Conservation (phyloP, 371 early-diverging fungal genomes). For the Mucor lusitanicus region DNA sequence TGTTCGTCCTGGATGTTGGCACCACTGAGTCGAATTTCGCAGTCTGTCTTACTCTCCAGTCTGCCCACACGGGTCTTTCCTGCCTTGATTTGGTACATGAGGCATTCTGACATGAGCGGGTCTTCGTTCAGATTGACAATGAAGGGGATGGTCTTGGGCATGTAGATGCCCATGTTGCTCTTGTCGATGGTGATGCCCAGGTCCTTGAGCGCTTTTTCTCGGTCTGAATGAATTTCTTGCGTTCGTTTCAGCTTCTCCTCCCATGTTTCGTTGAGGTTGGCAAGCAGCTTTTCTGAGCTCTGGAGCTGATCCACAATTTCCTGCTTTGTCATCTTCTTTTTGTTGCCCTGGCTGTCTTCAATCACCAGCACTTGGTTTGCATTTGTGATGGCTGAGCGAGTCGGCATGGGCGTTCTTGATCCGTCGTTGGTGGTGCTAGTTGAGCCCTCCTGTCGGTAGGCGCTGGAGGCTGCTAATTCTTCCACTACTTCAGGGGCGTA, state of each 20-base stretch:
- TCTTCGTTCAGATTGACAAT: slow-evolving; percentile 91
- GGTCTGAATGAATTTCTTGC: slow-evolving; percentile 70
- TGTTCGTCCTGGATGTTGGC: slow-evolving; percentile 72
- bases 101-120: slow-evolving; percentile 88
- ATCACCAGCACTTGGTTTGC: slow-evolving; percentile 17
- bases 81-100: slow-evolving; percentile 83
- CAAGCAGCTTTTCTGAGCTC: slow-evolving; percentile 87
- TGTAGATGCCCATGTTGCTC: slow-evolving; percentile 76
- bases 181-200: slow-evolving; percentile 80
- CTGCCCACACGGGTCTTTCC: slow-evolving; percentile 79
- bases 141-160: slow-evolving; percentile 84
- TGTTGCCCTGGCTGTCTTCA: slow-evolving; percentile 45
- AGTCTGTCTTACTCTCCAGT: slow-evolving; percentile 30
- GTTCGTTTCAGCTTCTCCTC: slow-evolving; percentile 83
- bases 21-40: slow-evolving; percentile 78
- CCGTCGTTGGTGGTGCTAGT: not conserved
- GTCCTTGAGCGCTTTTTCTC: slow-evolving; percentile 78
- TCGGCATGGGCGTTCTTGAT: slow-evolving; percentile 4
- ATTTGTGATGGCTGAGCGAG: slow-evolving; percentile 25
- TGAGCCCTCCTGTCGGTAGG: slow-evolving; percentile 2
- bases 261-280: slow-evolving; percentile 83
- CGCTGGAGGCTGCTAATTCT: slow-evolving; percentile 13
- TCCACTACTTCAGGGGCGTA: slow-evolving; percentile 64
- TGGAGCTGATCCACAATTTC: slow-evolving; percentile 80
- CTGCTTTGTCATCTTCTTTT: slow-evolving; percentile 55